Base-by-base conservation (phyloP, 2,329 filamentous ascomycete species). In the Westerdykella aurantiaca region DNA sequence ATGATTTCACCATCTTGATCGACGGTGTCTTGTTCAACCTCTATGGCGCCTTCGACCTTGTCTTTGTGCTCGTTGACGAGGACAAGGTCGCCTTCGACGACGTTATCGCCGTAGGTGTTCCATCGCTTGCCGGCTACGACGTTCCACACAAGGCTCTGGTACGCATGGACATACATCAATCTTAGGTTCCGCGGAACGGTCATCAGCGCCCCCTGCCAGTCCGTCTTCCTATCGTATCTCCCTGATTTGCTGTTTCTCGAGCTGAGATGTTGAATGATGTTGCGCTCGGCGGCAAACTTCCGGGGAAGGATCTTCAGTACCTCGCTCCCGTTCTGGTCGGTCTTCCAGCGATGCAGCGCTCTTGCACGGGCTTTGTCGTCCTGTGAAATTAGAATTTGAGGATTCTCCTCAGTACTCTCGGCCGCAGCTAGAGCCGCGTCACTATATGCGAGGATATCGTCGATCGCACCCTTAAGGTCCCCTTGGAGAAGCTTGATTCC, bases 81-180 rank as follows among this genome's bases (percentile, higher is more conserved):
- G 35, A 96, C 81, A 10, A 98, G 78, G 64, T 98, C 93, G 25
- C 93, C 93, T 55, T 85, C 80, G 12, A 95, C 77, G 13, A 96
- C 87, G 43, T 76, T 77, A 46, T 75, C 68, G 40, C 90, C 89
- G 61, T 85, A 85, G 2, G 80, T 71, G 34, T 82, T 79, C 85
- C 88, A 95, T 38, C 93, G 85, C 55, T 85, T 81, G 52, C 86
- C 88, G 1, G 82, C 87, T 11, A 82, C 86, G 53, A 82, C 80
- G 70, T 98, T 98, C 91, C 91, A 98, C 7, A 98, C 83, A 31
- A 89, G 79, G 5, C 87, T 95, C 67, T 98, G 93, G 69, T 96
- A 97, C 5, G 93, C 91, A 66, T 98, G 93, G 13, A 95, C 83
- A 63, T 97, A 98, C 86, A 98, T 96, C 46, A 88, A 80, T 35